Evolutionary conservation across 140 eudicot genomes (phyloP).

Genomic region (Flaveria floridana): DNA sequence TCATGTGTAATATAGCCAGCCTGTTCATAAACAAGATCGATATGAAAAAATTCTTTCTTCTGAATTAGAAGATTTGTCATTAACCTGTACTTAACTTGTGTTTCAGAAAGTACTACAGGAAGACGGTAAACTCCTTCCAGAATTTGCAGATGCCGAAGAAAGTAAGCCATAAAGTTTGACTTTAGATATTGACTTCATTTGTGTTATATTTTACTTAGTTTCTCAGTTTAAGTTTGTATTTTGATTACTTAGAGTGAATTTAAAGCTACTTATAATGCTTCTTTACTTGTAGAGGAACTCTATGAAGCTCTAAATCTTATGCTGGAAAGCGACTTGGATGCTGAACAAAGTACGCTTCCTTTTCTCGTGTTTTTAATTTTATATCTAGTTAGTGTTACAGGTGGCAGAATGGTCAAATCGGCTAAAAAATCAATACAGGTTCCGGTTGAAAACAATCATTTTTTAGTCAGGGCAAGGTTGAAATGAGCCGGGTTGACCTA

Average conservation of each 20-base stretch:
- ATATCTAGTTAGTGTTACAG: neutral
- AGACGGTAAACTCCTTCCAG: conserved; percentile 79
- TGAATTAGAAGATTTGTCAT: neutral
- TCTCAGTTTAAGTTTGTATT: conserved; percentile 14
- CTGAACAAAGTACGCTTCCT: conserved; percentile 62
- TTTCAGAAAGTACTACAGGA: conserved; percentile 71
- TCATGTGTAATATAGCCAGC: neutral
- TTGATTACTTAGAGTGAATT: conserved; percentile 2
- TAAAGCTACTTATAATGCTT: conserved; percentile 27
- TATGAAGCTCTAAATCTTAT: conserved; percentile 75
- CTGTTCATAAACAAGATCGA: neutral
- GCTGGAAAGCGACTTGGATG: conserved; percentile 80
- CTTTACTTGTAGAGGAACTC: conserved; percentile 71
- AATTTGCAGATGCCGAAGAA: conserved; percentile 89
- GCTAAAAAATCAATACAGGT: neutral
- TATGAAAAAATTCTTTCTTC: neutral
- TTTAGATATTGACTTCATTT: neutral
- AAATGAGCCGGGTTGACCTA: neutral
- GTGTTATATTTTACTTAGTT: neutral
- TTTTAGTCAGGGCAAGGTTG: neutral
- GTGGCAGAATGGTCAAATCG: neutral
- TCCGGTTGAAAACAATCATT: neutral
- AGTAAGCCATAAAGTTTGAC: conserved; percentile 46
- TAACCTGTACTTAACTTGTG: conserved; percentile 20
- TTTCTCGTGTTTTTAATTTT: conserved; percentile 12